Percentiles rank a stretch among this genome's conserved stretches.
Evolutionary conservation across 805 yeast genomes (phyloP).

Genomic region (Candida boidinii): DNA sequence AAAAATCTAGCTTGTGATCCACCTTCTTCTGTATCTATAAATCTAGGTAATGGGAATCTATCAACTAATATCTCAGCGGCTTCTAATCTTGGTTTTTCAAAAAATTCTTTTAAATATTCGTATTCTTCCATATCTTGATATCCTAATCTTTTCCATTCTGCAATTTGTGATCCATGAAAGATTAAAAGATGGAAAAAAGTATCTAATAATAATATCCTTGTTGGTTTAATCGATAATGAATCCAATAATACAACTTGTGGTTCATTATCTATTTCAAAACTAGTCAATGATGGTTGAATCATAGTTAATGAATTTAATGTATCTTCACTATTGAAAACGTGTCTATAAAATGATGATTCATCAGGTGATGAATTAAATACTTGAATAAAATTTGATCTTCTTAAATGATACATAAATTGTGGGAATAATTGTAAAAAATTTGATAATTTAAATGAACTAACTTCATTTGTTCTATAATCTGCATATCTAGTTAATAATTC

Average conservation of each 20-base stretch:
- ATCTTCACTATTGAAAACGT: constrained; percentile 54
- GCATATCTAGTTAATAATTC: constrained; percentile 39
- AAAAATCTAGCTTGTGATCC: constrained; percentile 70
- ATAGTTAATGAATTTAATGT: constrained; percentile 50
- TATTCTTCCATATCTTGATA: constrained; percentile 57
- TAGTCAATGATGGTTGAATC: constrained; percentile 62
- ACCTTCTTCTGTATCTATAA: constrained; percentile 67
- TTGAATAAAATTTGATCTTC: constrained; percentile 58
- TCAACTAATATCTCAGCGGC: constrained; percentile 59
- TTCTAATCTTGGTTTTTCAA: constrained; percentile 54
- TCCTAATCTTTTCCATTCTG: constrained; percentile 58
- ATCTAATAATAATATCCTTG: constrained; percentile 49
- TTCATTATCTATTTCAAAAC: constrained; percentile 46
- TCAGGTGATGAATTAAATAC: constrained; percentile 67
- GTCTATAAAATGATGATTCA: constrained; percentile 60
- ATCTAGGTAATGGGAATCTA: constrained; percentile 64
- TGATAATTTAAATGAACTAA: constrained; percentile 41
- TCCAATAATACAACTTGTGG: constrained; percentile 60
- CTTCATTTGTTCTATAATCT: constrained; percentile 36
- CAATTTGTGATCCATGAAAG: constrained; percentile 57
- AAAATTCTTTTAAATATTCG: constrained; percentile 47
- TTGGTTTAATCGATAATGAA: constrained; percentile 51
- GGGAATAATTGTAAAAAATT: constrained; percentile 47
- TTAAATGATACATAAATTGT: constrained; percentile 57
- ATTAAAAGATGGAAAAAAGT: constrained; percentile 64